Evolutionary conservation across 768 basidiomycete species (phyloP).

Genomic region (Dioszegia crocea): DNA sequence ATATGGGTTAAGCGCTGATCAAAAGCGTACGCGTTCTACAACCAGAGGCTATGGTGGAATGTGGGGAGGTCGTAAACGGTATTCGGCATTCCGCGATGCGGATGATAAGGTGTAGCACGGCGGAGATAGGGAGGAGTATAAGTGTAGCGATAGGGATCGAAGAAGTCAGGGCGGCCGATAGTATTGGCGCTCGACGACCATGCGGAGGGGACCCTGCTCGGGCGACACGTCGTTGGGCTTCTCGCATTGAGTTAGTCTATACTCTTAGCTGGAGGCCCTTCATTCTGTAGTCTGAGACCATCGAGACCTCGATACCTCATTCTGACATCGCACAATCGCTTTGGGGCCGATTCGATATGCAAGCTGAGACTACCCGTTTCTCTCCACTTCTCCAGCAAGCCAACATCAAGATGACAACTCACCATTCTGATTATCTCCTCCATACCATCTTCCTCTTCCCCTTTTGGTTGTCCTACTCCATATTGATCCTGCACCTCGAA

Average conservation of each 20-base stretch:
- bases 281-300: too few relatives aligned
- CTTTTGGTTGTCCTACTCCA: not conserved
- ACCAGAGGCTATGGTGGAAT: not conserved
- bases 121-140: slow-evolving; percentile 1
- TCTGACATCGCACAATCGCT: too few relatives aligned
- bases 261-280: too few relatives aligned
- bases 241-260: not conserved
- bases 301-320: too few relatives aligned
- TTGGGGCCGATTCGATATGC: too few relatives aligned
- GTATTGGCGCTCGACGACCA: not conserved
- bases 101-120: not conserved
- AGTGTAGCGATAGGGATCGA: not conserved
- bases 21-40: not conserved
- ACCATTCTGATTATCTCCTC: slow-evolving; percentile 21
- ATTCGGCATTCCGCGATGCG: not conserved
- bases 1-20: not conserved
- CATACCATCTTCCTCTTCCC: slow-evolving; percentile 10
- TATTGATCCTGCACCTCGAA: slow-evolving; percentile 20
- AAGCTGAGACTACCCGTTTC: too few relatives aligned
- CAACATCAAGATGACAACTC: not conserved
- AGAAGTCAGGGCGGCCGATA: not conserved
- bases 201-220: not conserved
- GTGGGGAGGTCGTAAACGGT: not conserved
- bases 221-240: not conserved
- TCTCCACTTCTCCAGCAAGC: too few relatives aligned